phyloP scores from a whole-genome alignment of 441 rosid genomes.

The Adansonia gregorii region DNA sequence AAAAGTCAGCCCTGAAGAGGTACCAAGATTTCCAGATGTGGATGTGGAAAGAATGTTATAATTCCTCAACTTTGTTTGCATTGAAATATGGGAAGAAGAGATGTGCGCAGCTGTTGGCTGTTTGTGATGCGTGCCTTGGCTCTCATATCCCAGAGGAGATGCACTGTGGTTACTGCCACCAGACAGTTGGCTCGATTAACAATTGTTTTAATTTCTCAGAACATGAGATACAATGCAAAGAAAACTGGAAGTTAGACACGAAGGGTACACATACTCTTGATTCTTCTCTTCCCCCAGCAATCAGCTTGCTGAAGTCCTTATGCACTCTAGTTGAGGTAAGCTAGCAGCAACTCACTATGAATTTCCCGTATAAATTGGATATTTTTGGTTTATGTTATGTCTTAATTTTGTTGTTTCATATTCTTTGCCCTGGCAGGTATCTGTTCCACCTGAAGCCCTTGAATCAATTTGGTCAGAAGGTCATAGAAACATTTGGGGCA shows the following conservation, averaged over 20 bases:
- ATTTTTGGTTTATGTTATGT: background rate
- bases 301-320: slow-evolving; percentile 70
- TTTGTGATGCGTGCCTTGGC: slow-evolving; percentile 70
- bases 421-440: slow-evolving; percentile 54
- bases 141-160: slow-evolving; percentile 53
- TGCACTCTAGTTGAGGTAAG: slow-evolving; percentile 71
- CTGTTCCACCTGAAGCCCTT: slow-evolving; percentile 79
- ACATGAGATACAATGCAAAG: slow-evolving; percentile 49
- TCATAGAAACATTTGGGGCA: slow-evolving; percentile 58
- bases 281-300: slow-evolving; percentile 72
- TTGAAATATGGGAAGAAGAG: slow-evolving; percentile 69
- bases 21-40: slow-evolving; percentile 81
- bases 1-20: slow-evolving; percentile 64
- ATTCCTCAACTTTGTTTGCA: slow-evolving; percentile 56
- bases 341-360: slow-evolving; percentile 15
- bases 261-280: slow-evolving; percentile 31
- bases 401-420: slow-evolving; percentile 4
- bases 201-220: slow-evolving; percentile 38
- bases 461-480: slow-evolving; percentile 74
- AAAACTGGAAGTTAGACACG: slow-evolving; percentile 37
- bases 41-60: slow-evolving; percentile 81
- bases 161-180: slow-evolving; percentile 70
- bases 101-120: slow-evolving; percentile 54
- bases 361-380: background rate
- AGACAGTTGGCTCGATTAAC: slow-evolving; percentile 46